Conservation (phyloP, 1,284 basidiomycete species). For the Microbotryum intermedium region DNA sequence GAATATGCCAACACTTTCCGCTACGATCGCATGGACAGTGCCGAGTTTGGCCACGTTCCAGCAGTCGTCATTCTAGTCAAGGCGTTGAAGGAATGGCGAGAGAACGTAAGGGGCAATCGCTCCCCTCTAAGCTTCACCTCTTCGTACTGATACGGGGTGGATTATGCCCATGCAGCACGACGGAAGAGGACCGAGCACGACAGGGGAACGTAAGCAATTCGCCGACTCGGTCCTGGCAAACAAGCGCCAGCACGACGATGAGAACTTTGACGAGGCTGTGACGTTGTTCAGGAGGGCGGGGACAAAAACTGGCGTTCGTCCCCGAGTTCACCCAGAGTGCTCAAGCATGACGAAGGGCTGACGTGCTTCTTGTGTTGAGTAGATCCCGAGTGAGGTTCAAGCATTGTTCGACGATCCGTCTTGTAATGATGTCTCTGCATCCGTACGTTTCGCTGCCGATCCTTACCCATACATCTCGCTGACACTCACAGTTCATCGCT, state of each 20-base stretch:
- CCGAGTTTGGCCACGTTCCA: conserved; percentile 77
- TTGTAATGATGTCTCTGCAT: conserved; percentile 41
- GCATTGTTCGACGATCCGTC: conserved; percentile 57
- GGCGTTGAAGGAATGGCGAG: conserved; percentile 71
- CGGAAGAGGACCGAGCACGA: conserved; percentile 54
- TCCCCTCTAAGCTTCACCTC: not conserved
- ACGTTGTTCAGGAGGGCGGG: conserved; percentile 39
- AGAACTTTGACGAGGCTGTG: conserved; percentile 92
- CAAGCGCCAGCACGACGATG: conserved; percentile 69
- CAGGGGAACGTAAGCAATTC: conserved; percentile 68
- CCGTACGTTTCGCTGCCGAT: conserved; percentile 34
- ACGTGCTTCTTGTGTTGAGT: not conserved
- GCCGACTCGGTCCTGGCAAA: conserved; percentile 54
- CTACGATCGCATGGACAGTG: conserved; percentile 65
- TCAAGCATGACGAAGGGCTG: not conserved
- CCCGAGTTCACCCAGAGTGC: not conserved
- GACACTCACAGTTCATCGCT: not conserved
- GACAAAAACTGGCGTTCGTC: conserved; percentile 65
- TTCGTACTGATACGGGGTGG: not conserved
- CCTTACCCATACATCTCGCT: not conserved
- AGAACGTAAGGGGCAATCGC: conserved; percentile 45
- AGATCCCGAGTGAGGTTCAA: conserved; percentile 59
- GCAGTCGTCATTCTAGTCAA: conserved; percentile 79
- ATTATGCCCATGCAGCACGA: conserved; percentile 48
- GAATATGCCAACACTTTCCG: conserved; percentile 64